Conservation (phyloP, 2,329 filamentous ascomycete species). For the Pestalotiopsis fici region DNA sequence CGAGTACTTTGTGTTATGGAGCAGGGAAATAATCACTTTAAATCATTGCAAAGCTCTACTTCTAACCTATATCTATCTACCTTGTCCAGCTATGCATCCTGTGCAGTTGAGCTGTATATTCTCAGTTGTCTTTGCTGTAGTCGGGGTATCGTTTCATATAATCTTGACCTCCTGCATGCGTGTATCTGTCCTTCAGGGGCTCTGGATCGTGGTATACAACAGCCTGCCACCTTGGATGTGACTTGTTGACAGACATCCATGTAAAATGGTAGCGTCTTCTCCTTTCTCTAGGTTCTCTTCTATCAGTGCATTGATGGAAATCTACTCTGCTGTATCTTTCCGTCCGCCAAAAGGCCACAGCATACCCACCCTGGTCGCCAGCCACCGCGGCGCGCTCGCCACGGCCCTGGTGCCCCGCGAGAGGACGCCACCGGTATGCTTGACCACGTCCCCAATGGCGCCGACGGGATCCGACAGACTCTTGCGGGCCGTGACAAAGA, state of each 20-base stretch:
- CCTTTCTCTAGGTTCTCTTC: background rate
- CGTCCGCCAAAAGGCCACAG: constrained; percentile 4
- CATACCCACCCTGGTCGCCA: background rate
- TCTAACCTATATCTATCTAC: background rate
- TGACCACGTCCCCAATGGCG: constrained; percentile 13
- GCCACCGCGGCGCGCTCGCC: background rate
- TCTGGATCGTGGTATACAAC: background rate
- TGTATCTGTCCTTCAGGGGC: background rate
- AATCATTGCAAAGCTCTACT: background rate
- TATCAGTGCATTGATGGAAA: background rate
- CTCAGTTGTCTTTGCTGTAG: background rate
- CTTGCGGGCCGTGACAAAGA: constrained; percentile 14
- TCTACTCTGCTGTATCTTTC: background rate
- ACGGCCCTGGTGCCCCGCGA: background rate
- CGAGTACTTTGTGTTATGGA: too few relatives aligned
- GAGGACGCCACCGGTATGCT: constrained; percentile 11
- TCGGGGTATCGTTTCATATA: background rate
- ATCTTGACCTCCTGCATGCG: background rate
- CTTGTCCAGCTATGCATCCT: background rate
- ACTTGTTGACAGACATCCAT: too few relatives aligned
- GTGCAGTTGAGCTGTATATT: background rate
- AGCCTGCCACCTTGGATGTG: background rate
- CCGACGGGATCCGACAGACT: constrained; percentile 15
- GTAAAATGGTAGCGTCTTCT: background rate
- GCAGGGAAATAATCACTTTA: too few relatives aligned